Evolutionary conservation across 352 stramenopile genomes (phyloP).

Genomic region (Globisporangium orthogonon): DNA sequence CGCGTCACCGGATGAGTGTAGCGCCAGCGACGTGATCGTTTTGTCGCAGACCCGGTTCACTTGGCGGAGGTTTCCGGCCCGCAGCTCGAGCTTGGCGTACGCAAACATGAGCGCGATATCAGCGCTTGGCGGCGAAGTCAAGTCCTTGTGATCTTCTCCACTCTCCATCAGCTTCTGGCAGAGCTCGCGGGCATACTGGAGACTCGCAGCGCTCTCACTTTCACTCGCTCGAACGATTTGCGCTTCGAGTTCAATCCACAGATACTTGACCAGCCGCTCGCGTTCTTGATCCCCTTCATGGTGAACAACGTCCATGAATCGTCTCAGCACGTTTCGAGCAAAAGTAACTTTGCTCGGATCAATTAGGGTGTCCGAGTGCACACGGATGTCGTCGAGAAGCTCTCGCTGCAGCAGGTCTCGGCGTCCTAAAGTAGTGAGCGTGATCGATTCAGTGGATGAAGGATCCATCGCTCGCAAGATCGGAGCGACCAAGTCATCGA

Average conservation of each 20-base stretch:
- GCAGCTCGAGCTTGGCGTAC: slow-evolving; percentile 50
- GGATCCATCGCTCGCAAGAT: slow-evolving; percentile 42
- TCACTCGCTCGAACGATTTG: slow-evolving; percentile 10
- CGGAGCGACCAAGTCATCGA: slow-evolving; percentile 22
- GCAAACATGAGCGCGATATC: slow-evolving; percentile 30
- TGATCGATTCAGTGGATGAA: slow-evolving; percentile 13
- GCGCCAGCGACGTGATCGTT: slow-evolving; percentile 26
- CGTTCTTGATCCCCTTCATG: slow-evolving; percentile 4
- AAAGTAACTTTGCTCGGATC: slow-evolving; percentile 41
- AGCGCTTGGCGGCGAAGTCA: background rate
- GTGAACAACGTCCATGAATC: slow-evolving; percentile 22
- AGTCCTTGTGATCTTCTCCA: background rate
- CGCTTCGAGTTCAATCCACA: slow-evolving; percentile 49
- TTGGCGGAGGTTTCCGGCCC: slow-evolving; percentile 35
- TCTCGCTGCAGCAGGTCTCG: slow-evolving; percentile 18
- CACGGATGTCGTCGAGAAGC: slow-evolving; percentile 19
- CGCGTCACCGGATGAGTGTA: slow-evolving; percentile 1
- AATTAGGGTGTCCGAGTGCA: slow-evolving; percentile 14
- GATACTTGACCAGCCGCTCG: slow-evolving; percentile 20
- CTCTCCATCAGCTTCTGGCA: slow-evolving; percentile 24
- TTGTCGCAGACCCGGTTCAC: slow-evolving; percentile 52
- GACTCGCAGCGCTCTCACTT: background rate
- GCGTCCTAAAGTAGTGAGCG: slow-evolving; percentile 22
- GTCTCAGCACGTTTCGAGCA: slow-evolving; percentile 28
- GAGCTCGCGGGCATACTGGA: slow-evolving; percentile 22